These are phyloP conservation scores for Mortierella sp. DNA, from an alignment of 371 early-diverging fungal genomes.

Conservation along the genomic window DNA sequence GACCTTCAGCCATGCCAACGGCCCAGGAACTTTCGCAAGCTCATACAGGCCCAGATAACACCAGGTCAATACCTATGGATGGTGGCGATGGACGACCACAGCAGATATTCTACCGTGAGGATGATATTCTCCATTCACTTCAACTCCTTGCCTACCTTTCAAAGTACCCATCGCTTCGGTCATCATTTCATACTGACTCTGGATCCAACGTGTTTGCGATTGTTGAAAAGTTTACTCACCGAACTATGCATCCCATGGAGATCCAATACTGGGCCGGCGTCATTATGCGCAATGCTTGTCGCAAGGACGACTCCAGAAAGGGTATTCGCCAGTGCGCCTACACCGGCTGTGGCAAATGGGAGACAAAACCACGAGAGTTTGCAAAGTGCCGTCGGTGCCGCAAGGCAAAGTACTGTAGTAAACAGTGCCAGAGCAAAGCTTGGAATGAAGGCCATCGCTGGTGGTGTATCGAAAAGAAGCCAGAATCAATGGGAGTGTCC, in stretches of 20 bases:
- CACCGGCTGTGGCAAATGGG: conserved; percentile 84
- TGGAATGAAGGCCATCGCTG: conserved; percentile 85
- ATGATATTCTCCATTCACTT: conserved; percentile 86
- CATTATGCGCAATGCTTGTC: conserved; percentile 86
- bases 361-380: conserved; percentile 81
- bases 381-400: conserved; percentile 86
- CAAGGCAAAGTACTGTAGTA: conserved; percentile 86
- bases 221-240: conserved; percentile 81
- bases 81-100: conserved; percentile 34
- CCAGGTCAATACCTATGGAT: conserved; percentile 34
- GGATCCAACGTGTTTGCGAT: conserved; percentile 78
- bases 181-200: conserved; percentile 73
- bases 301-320: conserved; percentile 79
- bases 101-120: conserved; percentile 77
- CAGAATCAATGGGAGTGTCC: conserved; percentile 52
- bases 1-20: conserved; percentile 9
- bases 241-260: conserved; percentile 69
- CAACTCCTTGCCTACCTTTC: conserved; percentile 90
- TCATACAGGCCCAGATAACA: conserved; percentile 8
- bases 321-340: conserved; percentile 83
- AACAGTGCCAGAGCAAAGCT: conserved; percentile 79
- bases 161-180: conserved; percentile 84
- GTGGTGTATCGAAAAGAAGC: conserved; percentile 82
- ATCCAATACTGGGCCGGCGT: conserved; percentile 85
- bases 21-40: conserved; percentile 18